A percentile compares a stretch with the other conserved stretches of the same genome.
phyloP scores from a whole-genome alignment of 1,284 basidiomycete species.

The Cutaneotrichosporon spelunceum region DNA sequence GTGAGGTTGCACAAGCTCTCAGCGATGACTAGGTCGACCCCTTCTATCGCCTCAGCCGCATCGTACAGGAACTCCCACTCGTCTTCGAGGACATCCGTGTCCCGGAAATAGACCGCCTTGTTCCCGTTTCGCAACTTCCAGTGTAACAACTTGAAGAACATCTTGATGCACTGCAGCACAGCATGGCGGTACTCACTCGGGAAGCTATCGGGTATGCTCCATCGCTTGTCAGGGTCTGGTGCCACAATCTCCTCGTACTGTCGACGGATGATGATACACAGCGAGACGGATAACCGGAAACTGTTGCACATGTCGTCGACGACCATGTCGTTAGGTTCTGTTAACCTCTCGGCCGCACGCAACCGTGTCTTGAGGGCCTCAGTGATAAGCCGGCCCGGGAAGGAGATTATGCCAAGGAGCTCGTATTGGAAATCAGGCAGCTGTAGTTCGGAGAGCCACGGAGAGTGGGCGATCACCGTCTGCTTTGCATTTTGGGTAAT shows the following conservation, averaged over 20 bases:
- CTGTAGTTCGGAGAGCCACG: slow-evolving; percentile 60
- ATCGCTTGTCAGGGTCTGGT: slow-evolving; percentile 79
- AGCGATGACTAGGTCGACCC: slow-evolving; percentile 87
- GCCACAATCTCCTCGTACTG: slow-evolving; percentile 87
- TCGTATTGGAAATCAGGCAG: slow-evolving; percentile 91
- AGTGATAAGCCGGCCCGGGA: slow-evolving; percentile 91
- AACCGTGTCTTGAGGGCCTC: slow-evolving; percentile 85
- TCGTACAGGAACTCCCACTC: slow-evolving; percentile 96
- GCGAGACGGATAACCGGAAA: slow-evolving; percentile 82
- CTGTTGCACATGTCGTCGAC: slow-evolving; percentile 96
- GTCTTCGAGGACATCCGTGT: slow-evolving; percentile 93
- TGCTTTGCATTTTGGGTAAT: slow-evolving; percentile 83
- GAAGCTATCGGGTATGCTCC: slow-evolving; percentile 85
- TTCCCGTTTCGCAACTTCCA: slow-evolving; percentile 93
- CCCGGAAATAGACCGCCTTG: slow-evolving; percentile 91
- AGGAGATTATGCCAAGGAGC: slow-evolving; percentile 87
- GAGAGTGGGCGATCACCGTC: slow-evolving; percentile 71
- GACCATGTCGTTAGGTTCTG: slow-evolving; percentile 78
- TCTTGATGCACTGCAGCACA: slow-evolving; percentile 79
- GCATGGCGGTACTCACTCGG: slow-evolving; percentile 84
- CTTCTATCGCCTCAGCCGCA: slow-evolving; percentile 81
- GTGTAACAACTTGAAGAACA: slow-evolving; percentile 91
- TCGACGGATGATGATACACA: slow-evolving; percentile 90
- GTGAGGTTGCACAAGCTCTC: slow-evolving; percentile 89
- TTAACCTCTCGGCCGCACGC: slow-evolving; percentile 84